Base-by-base conservation (phyloP, 2,329 filamentous ascomycete species). In the Chalaropsis thielavioides region DNA sequence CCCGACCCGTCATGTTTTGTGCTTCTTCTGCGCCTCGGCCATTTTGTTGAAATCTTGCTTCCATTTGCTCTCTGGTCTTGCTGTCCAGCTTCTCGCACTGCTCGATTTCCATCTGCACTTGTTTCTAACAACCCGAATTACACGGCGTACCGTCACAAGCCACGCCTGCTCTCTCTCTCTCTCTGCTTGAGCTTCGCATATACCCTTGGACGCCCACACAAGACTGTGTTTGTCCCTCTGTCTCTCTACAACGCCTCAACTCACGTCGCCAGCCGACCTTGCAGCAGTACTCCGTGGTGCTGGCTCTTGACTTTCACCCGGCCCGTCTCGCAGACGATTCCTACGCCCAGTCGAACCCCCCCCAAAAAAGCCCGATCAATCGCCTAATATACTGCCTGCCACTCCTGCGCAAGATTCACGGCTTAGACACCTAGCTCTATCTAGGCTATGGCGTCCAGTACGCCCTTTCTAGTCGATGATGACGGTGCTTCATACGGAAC, bases 401-500 rank as follows among this genome's bases (percentile, higher is more conserved):
- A 61, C 27, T 46, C 6, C 24, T 40, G 46, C 40, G 40, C 27
- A 31, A n/a, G 40, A 7, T 41, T 41, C 58, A n/a, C 7, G 40
- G 58, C 46, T 61, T 43, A 2, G 54, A 56, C 17, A 24, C 43
- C n/a, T n/a, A 49, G 10, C 27, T 31, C 19, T 58, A 35, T 24
- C 7, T 22, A 6, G 22, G 35, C 38, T 31, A 67, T 67, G 65
- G 62, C 62, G 46, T 61, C 65, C 35, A 59, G 59, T 10, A 64
- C 62, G 56, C 62, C 62, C 5, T 62, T 67, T 62, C 38, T 64
- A 56, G 56, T 40, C 38, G 62, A 64, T 19, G 62, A 64, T 62
- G 62, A 64, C n/a, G 49, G 40, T 22, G 46, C 40, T 22, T 67
- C 65, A 10, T 67, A 67, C 44, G 65, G 65, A 15, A 64, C 65